Base-by-base conservation (phyloP, 2,329 filamentous ascomycete genomes). In the Ceratocystis cacaofunesta region DNA sequence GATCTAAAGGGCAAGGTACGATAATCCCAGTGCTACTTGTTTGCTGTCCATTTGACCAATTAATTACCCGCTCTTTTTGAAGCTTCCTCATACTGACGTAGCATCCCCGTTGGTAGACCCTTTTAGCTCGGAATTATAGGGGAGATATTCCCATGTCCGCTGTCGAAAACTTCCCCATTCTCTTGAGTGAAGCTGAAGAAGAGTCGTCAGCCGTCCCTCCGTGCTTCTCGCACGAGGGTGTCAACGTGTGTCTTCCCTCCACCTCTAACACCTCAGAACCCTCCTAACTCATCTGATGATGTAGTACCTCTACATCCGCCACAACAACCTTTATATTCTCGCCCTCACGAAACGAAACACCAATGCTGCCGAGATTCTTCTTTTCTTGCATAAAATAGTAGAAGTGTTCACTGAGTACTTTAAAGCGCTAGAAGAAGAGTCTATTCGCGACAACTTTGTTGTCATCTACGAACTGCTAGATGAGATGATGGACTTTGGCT, bases 401-500 rank as follows among this genome's bases (percentile, higher is more conserved):
- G 94, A 97, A 76, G 94, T 99, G 69, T 99, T 99, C 75, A 99
- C 94, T 67, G 94, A 99, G 77, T 99, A 99, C 80, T 99, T 99
- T 82, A 99, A 99, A 76, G 92, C 95, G 69, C 82, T 99, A 68
- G 94, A 99, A 76, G 94, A 99, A 76, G 94, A 99, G 77, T 96
- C 90, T 71, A 99, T 99, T 75, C 86, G 94, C 71, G 94, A 99
- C 80, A 99, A 99, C 79, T 99, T 99, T 74, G 94, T 99, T 75
- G 86, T 99, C 74, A 99, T 99, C 73, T 99, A 99, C 80, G 94
- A 99, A 77, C 78, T 99, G 68, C 84, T 99, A 69, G 94, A 99
- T 74, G 94, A 99, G 80, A 99, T 99, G 94, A 99, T 99, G 94
- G 94, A 99, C 77, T 99, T 99, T 80, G 94, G 94, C 69, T 96